Conservation (phyloP, 371 early-diverging fungal species). For the Mucor ambiguus region DNA sequence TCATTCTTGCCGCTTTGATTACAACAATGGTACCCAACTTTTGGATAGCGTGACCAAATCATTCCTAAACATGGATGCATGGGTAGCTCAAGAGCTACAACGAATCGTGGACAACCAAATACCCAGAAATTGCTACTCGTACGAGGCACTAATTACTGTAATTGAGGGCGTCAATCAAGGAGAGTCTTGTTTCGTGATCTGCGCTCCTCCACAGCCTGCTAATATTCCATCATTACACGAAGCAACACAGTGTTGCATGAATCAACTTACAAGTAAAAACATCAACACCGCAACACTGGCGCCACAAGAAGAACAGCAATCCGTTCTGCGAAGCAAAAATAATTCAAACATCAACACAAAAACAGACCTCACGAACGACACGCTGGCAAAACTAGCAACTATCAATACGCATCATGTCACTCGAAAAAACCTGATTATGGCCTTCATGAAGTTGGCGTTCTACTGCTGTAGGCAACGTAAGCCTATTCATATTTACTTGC, state of each 20-base stretch:
- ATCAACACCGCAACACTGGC: background rate
- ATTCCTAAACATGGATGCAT: background rate
- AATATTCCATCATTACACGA: background rate
- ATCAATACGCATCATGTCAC: background rate
- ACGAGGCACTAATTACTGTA: constrained; percentile 6
- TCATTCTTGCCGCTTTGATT: background rate
- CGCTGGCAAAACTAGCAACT: background rate
- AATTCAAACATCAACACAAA: background rate
- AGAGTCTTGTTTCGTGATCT: background rate
- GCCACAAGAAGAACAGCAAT: background rate
- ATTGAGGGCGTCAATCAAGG: constrained; percentile 8
- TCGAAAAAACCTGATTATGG: constrained; percentile 4
- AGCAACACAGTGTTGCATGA: background rate
- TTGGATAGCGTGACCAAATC: constrained; percentile 7
- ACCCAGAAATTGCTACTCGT: constrained; percentile 5
- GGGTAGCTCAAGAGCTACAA: constrained; percentile 15
- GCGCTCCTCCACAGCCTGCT: background rate
- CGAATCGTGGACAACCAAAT: background rate
- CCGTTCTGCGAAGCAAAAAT: background rate
- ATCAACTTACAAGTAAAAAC: background rate
- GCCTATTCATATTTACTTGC: background rate
- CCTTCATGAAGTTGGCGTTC: background rate
- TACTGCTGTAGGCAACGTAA: background rate
- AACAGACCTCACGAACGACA: background rate
- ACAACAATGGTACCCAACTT: background rate